Evolutionary conservation across 2,329 filamentous ascomycete species (phyloP), one percentile per base, ranked within the genome.

Genomic region (Aspergillus luchuensis): DNA sequence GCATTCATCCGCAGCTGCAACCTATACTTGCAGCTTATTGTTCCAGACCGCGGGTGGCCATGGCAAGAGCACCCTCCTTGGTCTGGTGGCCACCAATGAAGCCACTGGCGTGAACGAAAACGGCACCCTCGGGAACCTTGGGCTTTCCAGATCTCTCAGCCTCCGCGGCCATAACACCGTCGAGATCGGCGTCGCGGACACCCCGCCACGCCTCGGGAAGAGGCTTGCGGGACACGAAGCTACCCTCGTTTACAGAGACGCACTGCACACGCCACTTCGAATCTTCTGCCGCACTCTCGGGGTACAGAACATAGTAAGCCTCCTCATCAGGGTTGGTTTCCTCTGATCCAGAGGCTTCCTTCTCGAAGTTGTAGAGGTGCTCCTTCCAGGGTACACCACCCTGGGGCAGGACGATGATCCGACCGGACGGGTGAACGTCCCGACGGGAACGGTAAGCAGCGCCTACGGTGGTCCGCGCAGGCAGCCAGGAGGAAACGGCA

Each of bases 11-110:
- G 33, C 33, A 13, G 33, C 33, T 13, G 33, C 11, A 5, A 13
- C 13, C 11, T 36, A 36, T 13, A 36, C 5, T 13, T 36, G 10
- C 23, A 49, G 19, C 43, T 47, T 21, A 70, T 58, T 67, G 59
- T 25, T 72, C 75, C 62, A 80, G 63, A 52, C 77, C 74, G 59
- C 74, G 72, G 45, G 72, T 68, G 56, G 93, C 92, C 92, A 98
- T 96, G 60, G 88, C 87, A 74, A 91, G 85, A 25, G 88, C 93
- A 30, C 95, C 95, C 63, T 96, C 91, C 71, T 91, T 95, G 0
- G 90, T 96, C 83, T 91, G 89, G 79, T 97, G 96, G 2, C 95
- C 95, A 17, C 95, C 95, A 72, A 98, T 98, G 79, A 99, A 99
- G 28, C 95, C 95, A 56, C 90, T 89, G 3, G 93, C 93, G 75